Evolutionary conservation across 768 basidiomycete genomes (phyloP), one percentile per base, ranked within the genome.

Genomic region (Mrakia hoshinonis): DNA sequence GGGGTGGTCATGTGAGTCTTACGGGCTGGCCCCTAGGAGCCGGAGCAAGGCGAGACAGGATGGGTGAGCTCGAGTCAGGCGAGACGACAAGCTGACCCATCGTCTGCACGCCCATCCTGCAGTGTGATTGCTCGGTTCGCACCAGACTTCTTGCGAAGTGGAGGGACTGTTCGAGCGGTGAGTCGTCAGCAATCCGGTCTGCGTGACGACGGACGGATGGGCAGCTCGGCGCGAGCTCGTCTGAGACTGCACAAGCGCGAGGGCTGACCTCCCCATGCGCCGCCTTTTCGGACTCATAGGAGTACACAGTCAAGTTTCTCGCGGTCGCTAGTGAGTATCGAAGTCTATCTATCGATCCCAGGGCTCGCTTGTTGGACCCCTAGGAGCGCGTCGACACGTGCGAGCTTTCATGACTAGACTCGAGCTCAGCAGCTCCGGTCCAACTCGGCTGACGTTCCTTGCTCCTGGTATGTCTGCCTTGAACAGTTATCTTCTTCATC

Each of bases 271-370:
- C n/a, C 31, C 29, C 24, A n/a, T 12, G n/a, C 31, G 46, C 29
- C 36, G 29, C 15, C 20, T 24, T 24, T 48, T 29, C n/a, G 3
- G 24, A 22, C 38, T 2, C 31, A 4, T 31, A 67, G 55, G 69
- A 76, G 63, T 79, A 74, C 43, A 76, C 75, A 2, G 73, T 79
- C 73, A 77, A 76, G 48, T 77, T 75, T 43, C 75, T 78, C 12
- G 70, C 72, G 0, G 77, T 79, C 29, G 75, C 75, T n/a, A 73
- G 77, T 48, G 36, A 49, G 26, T 67, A 36, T 22, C 15, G 20
- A 15, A 1, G 29, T 3, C 61, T 22, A 1, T 39, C n/a, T n/a
- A n/a, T n/a, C n/a, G n/a, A n/a, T n/a, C n/a, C n/a, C n/a, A n/a
- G n/a, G n/a, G n/a, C n/a, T n/a, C n/a, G n/a, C n/a, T n/a, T n/a